These are phyloP conservation scores for Daldinia vernicosa DNA, from an alignment of 495 filamentous ascomycete genomes.

Conservation along the genomic window DNA sequence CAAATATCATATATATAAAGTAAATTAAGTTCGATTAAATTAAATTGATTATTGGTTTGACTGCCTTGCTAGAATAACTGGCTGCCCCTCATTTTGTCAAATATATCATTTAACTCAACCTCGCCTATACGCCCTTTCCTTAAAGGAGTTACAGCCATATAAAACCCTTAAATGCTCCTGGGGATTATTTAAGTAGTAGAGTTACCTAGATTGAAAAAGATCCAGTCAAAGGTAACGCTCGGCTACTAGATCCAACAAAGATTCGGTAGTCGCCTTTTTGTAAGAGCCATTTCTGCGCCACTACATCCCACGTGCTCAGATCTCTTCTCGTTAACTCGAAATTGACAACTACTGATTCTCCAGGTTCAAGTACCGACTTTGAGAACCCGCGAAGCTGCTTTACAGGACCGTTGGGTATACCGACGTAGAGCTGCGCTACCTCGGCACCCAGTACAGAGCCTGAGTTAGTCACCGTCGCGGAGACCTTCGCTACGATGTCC, in stretches of 20 bases:
- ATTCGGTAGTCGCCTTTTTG: conserved; percentile 57
- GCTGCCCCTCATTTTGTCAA: neutral
- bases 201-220: conserved; percentile 34
- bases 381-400: conserved; percentile 73
- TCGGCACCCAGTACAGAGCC: conserved; percentile 60
- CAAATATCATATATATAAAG: too few species aligned
- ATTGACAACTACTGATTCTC: conserved; percentile 54
- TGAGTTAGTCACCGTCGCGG: conserved; percentile 64
- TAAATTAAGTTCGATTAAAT: too few species aligned
- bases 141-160: neutral
- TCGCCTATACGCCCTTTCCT: neutral
- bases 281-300: conserved; percentile 67
- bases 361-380: conserved; percentile 62
- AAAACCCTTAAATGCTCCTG: neutral
- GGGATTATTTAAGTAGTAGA: neutral
- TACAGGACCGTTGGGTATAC: conserved; percentile 61
- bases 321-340: conserved; percentile 71
- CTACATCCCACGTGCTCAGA: conserved; percentile 72
- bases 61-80: too few species aligned
- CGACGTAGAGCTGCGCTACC: conserved; percentile 73
- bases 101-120: neutral
- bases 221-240: conserved; percentile 61
- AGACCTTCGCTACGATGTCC: conserved; percentile 63
- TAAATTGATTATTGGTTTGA: too few species aligned
- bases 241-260: conserved; percentile 69